phyloP scores from a whole-genome alignment of 306 rosid species.

The Begonia loranthoides region DNA sequence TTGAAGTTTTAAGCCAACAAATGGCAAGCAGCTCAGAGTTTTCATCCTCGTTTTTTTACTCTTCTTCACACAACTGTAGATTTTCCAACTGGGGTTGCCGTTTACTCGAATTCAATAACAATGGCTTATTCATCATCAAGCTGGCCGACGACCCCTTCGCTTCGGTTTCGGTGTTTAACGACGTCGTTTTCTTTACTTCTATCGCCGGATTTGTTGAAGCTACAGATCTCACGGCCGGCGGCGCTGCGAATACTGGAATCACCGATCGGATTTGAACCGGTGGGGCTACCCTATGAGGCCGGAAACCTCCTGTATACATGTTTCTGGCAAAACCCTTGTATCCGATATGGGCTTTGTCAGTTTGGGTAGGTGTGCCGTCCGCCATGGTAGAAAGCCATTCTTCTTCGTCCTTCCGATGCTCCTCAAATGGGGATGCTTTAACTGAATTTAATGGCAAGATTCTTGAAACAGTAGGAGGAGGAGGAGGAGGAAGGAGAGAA shows the following conservation, averaged over 20 bases:
- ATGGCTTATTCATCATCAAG: background rate
- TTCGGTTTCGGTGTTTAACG: background rate
- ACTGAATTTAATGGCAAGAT: conserved; percentile 11
- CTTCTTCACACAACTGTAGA: background rate
- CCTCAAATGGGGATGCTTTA: conserved; percentile 12
- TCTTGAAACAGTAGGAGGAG: conserved; percentile 19
- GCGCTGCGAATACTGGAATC: conserved; percentile 6
- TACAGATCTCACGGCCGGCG: background rate
- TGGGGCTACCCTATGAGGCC: background rate
- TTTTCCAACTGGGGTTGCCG: background rate
- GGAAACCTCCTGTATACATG: background rate
- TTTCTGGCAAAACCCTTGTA: background rate
- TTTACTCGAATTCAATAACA: background rate
- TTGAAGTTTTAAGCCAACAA: too few relatives aligned
- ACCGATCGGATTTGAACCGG: conserved; percentile 1
- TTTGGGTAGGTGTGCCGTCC: background rate
- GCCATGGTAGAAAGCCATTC: conserved; percentile 11
- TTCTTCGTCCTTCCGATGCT: conserved; percentile 23
- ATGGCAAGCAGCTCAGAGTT: too few relatives aligned
- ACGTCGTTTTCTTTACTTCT: background rate
- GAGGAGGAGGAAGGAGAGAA: conserved; percentile 31
- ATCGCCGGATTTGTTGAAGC: background rate
- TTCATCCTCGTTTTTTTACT: background rate
- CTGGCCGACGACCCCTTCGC: background rate
- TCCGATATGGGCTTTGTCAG: background rate